Conservation (phyloP, 257 asterid genomes). For the Nicotiana undulata region DNA sequence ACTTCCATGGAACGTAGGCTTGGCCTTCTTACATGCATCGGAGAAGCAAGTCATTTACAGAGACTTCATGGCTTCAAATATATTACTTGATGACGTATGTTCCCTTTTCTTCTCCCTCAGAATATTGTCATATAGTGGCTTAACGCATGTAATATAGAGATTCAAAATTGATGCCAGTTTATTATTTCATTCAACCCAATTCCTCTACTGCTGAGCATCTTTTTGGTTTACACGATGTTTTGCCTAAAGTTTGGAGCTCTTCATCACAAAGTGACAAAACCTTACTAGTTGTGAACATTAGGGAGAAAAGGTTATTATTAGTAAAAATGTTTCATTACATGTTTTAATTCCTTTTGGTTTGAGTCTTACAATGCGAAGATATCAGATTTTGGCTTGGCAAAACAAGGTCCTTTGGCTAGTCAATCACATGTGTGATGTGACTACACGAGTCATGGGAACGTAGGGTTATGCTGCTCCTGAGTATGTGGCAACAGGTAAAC, state of each 20-base stretch:
- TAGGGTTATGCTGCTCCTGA: slow-evolving; percentile 79
- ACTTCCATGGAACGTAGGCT: slow-evolving; percentile 70
- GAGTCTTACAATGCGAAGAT: slow-evolving; percentile 64
- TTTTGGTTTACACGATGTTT: neutral
- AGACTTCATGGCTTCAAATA: slow-evolving; percentile 80
- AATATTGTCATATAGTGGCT: neutral
- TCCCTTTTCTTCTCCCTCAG: neutral
- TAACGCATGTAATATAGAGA: neutral
- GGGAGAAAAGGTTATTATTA: neutral
- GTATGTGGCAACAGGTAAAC: slow-evolving; percentile 60
- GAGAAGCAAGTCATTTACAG: slow-evolving; percentile 58
- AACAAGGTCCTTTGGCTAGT: slow-evolving; percentile 59
- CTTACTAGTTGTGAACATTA: neutral
- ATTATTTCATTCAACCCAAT: neutral
- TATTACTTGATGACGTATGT: slow-evolving; percentile 69
- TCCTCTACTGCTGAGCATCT: neutral
- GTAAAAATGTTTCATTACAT: neutral
- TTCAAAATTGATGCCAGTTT: neutral
- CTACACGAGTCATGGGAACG: slow-evolving; percentile 71
- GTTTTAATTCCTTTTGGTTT: neutral
- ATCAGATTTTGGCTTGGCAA: slow-evolving; percentile 70
- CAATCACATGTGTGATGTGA: slow-evolving; percentile 58
- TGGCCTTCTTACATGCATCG: slow-evolving; percentile 55
- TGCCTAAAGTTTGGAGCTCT: neutral
- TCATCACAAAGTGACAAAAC: neutral